Percentiles rank a stretch among this genome's conserved stretches.
Evolutionary conservation across 2,329 filamentous ascomycete species (phyloP).

Genomic region (Pestalotiopsis sp.): DNA sequence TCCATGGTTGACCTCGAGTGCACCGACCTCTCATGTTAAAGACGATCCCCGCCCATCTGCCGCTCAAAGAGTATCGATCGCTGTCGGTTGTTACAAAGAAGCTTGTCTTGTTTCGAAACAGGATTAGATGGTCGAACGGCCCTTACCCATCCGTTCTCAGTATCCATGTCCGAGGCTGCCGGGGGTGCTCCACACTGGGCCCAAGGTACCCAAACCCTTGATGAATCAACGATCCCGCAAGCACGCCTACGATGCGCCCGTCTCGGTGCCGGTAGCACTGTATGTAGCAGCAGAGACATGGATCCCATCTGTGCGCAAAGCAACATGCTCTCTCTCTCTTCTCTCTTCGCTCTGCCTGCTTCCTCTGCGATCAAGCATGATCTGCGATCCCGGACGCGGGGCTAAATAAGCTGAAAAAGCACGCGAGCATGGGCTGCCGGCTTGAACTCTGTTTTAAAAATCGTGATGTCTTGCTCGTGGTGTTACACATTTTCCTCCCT

Average conservation of each 20-base stretch:
- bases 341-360: not conserved
- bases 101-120: not conserved
- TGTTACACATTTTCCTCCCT: not conserved
- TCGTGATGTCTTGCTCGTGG: not conserved
- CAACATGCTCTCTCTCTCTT: not conserved
- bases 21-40: not conserved
- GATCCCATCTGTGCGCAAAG: not conserved
- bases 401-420: not conserved
- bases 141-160: constrained; percentile 9
- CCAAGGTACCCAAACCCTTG: not conserved
- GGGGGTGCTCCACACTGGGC: not conserved
- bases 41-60: not conserved
- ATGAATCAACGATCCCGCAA: not conserved
- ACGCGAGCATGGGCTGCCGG: not conserved
- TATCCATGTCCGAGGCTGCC: constrained; percentile 11
- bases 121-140: constrained; percentile 3
- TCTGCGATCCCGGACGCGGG: constrained; percentile 3
- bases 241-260: not conserved
- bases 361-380: not conserved
- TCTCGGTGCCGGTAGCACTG: not conserved
- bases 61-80: not conserved
- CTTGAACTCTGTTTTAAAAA: not conserved
- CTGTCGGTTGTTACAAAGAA: not conserved
- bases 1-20: not conserved
- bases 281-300: not conserved